phyloP scores from a whole-genome alignment of 768 basidiomycete species.

The Lentinus brumalis region DNA sequence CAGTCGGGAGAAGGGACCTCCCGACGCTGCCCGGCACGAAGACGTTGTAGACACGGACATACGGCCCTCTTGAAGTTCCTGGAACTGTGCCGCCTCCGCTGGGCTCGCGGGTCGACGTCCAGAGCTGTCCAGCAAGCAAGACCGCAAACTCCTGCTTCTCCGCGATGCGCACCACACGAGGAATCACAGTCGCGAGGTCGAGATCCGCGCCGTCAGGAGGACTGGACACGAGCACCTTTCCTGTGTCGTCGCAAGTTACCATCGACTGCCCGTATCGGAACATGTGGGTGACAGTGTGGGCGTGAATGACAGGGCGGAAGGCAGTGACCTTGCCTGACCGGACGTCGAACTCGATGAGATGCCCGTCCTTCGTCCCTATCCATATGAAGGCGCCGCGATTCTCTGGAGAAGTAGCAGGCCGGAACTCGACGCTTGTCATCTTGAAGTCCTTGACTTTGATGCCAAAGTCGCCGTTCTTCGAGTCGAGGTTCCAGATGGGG shows the following conservation, averaged over 20 bases:
- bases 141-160: constrained; percentile 84
- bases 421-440: constrained; percentile 79
- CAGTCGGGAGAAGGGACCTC: constrained; percentile 58
- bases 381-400: constrained; percentile 71
- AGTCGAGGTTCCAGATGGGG: constrained; percentile 55
- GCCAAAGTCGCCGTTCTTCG: constrained; percentile 56
- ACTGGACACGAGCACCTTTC: constrained; percentile 78
- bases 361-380: constrained; percentile 91
- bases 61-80: constrained; percentile 56
- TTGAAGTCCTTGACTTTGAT: constrained; percentile 61
- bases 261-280: constrained; percentile 72
- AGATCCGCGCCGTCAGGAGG: constrained; percentile 37
- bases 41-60: constrained; percentile 81
- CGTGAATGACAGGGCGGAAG: constrained; percentile 62
- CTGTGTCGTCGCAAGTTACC: constrained; percentile 82
- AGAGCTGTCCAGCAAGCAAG: constrained; percentile 74
- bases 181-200: constrained; percentile 46
- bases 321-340: constrained; percentile 57
- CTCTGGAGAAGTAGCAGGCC: constrained; percentile 45
- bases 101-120: constrained; percentile 72
- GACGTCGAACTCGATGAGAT: constrained; percentile 81
- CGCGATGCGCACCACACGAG: constrained; percentile 65
- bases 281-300: constrained; percentile 67
- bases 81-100: constrained; percentile 33
- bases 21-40: constrained; percentile 59